Base-by-base conservation (phyloP, 192 early-diverging fungal genomes). In the Linnemannia elongata region DNA sequence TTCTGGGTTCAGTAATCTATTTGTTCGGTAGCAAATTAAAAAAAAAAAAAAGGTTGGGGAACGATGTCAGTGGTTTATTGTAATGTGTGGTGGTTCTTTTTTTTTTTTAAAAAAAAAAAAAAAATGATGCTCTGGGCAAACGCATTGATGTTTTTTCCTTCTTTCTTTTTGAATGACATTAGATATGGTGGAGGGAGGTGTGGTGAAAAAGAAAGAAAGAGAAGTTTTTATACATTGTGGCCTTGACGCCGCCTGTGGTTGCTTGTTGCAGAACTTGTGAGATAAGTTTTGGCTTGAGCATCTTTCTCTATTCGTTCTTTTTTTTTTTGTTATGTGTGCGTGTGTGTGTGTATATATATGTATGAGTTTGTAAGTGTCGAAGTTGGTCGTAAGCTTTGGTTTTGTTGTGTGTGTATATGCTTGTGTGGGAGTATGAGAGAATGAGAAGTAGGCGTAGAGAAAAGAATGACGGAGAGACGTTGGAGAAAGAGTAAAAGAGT, bases 251-350 rank as follows among this genome's bases (percentile, higher is more conserved):
- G 79, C 91, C 89, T 63, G 90, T 90, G 8, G 91, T 88, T 35
- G 91, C 88, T 77, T 93, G 92, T 74, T 86, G 84, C 36, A 93
- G 89, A 44, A 93, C 92, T 76, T 92, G 92, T 69, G 91, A 90
- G 72, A 93, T 91, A n/a, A 91, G 84, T 81, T 92, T 93, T 78
- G 92, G 92, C 80, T 92, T 93, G 38, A 93, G 88, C 92, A 93
- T 93, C 72, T 35, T 39, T 54, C 3, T 22, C 8, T 57, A 24
- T n/a, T 22, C 6, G 38, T 0, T 36, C 36, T 35, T 27, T 39
- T n/a, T n/a, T 2, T 36, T 69, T 35, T 4, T 39, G 69, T 0
- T 69, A 17, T 30, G 36, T 30, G 10, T 2, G 9, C 0, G 3
- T 69, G 27, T 72, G 12, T 60, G 42, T 9, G 52, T 39, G 36